Percentiles rank a stretch among this genome's conserved stretches.
Evolutionary conservation across 176 grass and related monocot genomes (phyloP).

Genomic region (Oryza glaberrima): DNA sequence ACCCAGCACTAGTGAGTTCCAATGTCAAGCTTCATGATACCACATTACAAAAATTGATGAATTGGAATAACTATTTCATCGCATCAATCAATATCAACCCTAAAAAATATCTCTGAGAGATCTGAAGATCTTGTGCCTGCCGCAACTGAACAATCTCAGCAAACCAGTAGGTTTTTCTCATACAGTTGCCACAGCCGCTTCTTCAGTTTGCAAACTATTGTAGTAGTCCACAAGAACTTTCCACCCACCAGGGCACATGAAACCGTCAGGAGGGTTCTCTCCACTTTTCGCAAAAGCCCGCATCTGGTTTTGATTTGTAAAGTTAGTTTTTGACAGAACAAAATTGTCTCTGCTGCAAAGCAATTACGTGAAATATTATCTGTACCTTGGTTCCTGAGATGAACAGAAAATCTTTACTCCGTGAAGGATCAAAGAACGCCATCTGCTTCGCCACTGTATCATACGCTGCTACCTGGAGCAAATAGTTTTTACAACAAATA

Average conservation of each 20-base stretch:
- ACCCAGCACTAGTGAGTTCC: background rate
- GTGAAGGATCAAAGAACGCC: conserved; percentile 95
- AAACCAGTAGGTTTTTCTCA: conserved; percentile 33
- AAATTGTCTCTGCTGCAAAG: background rate
- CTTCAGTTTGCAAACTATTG: conserved; percentile 80
- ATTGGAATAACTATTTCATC: background rate
- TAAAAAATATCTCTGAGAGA: background rate
- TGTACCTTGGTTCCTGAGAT: conserved; percentile 98
- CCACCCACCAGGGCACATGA: conserved; percentile 95
- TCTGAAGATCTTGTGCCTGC: background rate
- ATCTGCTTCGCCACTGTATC: conserved; percentile 81
- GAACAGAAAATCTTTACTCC: conserved; percentile 88
- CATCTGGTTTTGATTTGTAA: conserved; percentile 59
- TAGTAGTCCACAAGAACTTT: conserved; percentile 94
- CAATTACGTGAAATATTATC: background rate
- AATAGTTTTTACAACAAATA: background rate
- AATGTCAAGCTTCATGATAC: conserved; percentile 10
- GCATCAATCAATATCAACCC: conserved; percentile 38
- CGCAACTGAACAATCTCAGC: background rate
- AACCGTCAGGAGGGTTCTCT: conserved; percentile 91
- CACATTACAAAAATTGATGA: conserved; percentile 23
- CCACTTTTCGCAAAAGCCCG: conserved; percentile 82
- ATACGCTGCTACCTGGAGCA: conserved; percentile 81
- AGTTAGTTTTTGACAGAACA: conserved; percentile 4
- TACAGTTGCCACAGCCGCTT: conserved; percentile 39